Evolutionary conservation across 2,329 filamentous ascomycete species (phyloP).

Genomic region (Sporothrix phasma): DNA sequence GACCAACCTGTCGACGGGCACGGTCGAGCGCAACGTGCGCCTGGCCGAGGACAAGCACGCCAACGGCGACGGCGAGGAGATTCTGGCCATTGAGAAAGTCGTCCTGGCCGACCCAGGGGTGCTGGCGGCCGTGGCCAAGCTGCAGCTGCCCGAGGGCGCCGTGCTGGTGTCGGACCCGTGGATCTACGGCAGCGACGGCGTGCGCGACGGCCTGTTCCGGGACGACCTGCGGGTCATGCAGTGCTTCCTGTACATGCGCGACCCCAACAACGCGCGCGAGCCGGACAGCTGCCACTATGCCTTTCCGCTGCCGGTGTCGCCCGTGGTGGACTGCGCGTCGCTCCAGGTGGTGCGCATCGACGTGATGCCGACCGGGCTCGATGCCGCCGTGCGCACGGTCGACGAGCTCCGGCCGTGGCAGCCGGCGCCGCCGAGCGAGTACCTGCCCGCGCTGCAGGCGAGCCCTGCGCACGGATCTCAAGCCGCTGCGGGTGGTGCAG

Average conservation of each 20-base stretch:
- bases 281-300: constrained; percentile 55
- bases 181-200: constrained; percentile 51
- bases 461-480: constrained; percentile 36
- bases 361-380: constrained; percentile 39
- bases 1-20: constrained; percentile 39
- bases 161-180: constrained; percentile 52
- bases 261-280: constrained; percentile 48
- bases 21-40: constrained; percentile 47
- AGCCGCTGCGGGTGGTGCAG: constrained; percentile 37
- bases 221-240: constrained; percentile 35
- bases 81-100: constrained; percentile 46
- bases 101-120: constrained; percentile 47
- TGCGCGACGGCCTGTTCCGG: constrained; percentile 16
- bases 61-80: constrained; percentile 50
- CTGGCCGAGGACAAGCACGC: constrained; percentile 49
- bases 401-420: constrained; percentile 26
- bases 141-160: constrained; percentile 50
- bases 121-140: constrained; percentile 49
- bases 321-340: constrained; percentile 45
- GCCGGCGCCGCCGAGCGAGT: constrained; percentile 30
- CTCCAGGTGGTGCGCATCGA: constrained; percentile 34
- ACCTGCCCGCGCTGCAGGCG: constrained; percentile 29
- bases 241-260: constrained; percentile 57
- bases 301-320: constrained; percentile 44
- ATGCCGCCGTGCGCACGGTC: constrained; percentile 33